Conservation (phyloP, 2,329 filamentous ascomycete species). For the Penicillium sp. region DNA sequence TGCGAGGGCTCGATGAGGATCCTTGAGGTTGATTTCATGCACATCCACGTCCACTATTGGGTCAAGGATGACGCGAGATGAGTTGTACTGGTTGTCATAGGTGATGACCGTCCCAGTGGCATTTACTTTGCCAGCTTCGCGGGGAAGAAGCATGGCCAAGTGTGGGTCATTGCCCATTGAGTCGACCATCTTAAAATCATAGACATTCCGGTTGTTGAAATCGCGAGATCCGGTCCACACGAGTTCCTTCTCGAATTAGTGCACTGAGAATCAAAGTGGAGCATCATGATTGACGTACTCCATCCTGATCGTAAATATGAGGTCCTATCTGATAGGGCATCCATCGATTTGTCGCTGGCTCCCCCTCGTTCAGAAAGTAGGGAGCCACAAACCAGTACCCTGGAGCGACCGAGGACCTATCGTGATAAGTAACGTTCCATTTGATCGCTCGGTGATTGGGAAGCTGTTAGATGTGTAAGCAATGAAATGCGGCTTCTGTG, state of each 20-base stretch:
- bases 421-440: slow-evolving; percentile 24
- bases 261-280: not conserved
- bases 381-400: slow-evolving; percentile 53
- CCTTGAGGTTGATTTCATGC: slow-evolving; percentile 39
- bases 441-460: slow-evolving; percentile 23
- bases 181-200: slow-evolving; percentile 45
- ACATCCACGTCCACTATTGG: slow-evolving; percentile 23
- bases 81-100: slow-evolving; percentile 48
- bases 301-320: slow-evolving; percentile 52
- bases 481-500: not conserved
- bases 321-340: slow-evolving; percentile 47
- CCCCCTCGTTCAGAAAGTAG: slow-evolving; percentile 33
- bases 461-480: slow-evolving; percentile 11
- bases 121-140: slow-evolving; percentile 31
- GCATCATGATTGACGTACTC: slow-evolving; percentile 27
- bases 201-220: slow-evolving; percentile 46
- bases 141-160: slow-evolving; percentile 46
- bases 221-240: slow-evolving; percentile 49
- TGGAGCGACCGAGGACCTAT: slow-evolving; percentile 32
- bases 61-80: slow-evolving; percentile 38
- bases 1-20: slow-evolving; percentile 29
- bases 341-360: slow-evolving; percentile 21
- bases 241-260: slow-evolving; percentile 35
- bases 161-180: slow-evolving; percentile 45
- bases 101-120: slow-evolving; percentile 49